Conservation (phyloP, 768 basidiomycete species). For the Auriculariales sp. region DNA sequence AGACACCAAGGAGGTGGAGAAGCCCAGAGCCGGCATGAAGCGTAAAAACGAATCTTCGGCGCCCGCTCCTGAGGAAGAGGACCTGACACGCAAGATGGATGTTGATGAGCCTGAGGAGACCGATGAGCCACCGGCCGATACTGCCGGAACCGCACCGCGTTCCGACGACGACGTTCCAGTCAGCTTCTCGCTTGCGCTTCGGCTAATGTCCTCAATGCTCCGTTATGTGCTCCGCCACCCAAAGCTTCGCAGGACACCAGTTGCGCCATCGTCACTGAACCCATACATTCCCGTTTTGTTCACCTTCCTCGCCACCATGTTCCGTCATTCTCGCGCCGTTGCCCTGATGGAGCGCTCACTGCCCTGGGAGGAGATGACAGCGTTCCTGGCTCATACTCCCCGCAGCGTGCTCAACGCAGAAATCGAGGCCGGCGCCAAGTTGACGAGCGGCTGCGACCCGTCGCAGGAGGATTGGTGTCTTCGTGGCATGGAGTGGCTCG, state of each 20-base stretch:
- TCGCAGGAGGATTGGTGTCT: slow-evolving; percentile 91
- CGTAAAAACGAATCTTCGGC: slow-evolving; percentile 7
- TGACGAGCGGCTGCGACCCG: slow-evolving; percentile 54
- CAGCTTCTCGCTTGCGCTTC: slow-evolving; percentile 57
- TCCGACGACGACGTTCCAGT: slow-evolving; percentile 33
- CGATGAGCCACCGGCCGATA: slow-evolving; percentile 7
- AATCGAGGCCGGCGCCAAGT: slow-evolving; percentile 35
- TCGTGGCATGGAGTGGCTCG: slow-evolving; percentile 94
- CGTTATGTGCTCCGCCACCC: slow-evolving; percentile 53
- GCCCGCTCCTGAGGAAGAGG: slow-evolving; percentile 26
- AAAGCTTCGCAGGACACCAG: slow-evolving; percentile 42
- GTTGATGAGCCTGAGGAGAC: slow-evolving; percentile 37
- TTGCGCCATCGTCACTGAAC: slow-evolving; percentile 45
- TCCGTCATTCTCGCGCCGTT: slow-evolving; percentile 48
- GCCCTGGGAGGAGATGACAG: slow-evolving; percentile 69
- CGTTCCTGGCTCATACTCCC: slow-evolving; percentile 48
- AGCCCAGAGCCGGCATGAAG: slow-evolving; percentile 22
- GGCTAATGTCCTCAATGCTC: slow-evolving; percentile 69
- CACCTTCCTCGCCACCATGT: slow-evolving; percentile 73
- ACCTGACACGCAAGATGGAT: slow-evolving; percentile 34
- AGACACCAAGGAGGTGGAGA: slow-evolving; percentile 12
- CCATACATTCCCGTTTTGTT: slow-evolving; percentile 78
- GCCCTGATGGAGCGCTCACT: slow-evolving; percentile 57
- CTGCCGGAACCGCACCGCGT: not conserved
- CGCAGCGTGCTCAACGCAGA: slow-evolving; percentile 26